These are phyloP conservation scores for Aspergillus coremiiformis DNA, from an alignment of 495 filamentous ascomycete species.

Conservation along the genomic window DNA sequence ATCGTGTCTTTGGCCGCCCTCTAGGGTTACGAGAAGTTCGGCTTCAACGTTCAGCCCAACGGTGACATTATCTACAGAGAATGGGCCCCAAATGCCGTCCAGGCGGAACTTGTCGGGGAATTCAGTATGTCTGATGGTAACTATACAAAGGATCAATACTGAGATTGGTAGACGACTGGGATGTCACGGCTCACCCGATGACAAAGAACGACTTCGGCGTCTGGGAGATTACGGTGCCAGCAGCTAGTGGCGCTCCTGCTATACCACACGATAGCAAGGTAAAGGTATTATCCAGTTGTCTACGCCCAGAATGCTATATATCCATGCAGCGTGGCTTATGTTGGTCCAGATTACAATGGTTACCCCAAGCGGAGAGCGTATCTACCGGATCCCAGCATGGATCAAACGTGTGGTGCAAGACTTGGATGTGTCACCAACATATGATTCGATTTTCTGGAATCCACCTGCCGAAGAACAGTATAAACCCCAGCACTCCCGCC, in stretches of 20 bases:
- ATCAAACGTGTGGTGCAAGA: slow-evolving; percentile 96
- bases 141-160: slow-evolving; percentile 18
- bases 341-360: slow-evolving; percentile 69
- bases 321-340: slow-evolving; percentile 17
- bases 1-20: neutral
- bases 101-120: slow-evolving; percentile 87
- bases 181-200: slow-evolving; percentile 75
- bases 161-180: slow-evolving; percentile 71
- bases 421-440: slow-evolving; percentile 74
- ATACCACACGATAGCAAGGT: slow-evolving; percentile 92
- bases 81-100: slow-evolving; percentile 86
- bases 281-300: slow-evolving; percentile 53
- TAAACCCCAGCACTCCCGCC: slow-evolving; percentile 71
- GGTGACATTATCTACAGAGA: slow-evolving; percentile 86
- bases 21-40: slow-evolving; percentile 79
- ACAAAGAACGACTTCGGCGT: slow-evolving; percentile 77
- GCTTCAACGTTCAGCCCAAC: slow-evolving; percentile 69
- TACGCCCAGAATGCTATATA: neutral
- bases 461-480: slow-evolving; percentile 69
- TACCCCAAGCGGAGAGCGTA: slow-evolving; percentile 65
- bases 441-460: slow-evolving; percentile 97
- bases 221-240: slow-evolving; percentile 74
- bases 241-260: slow-evolving; percentile 62
- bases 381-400: slow-evolving; percentile 90
- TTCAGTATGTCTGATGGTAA: slow-evolving; percentile 60